Conservation (phyloP, 441 rosid genomes). For the Capsella rubella region DNA sequence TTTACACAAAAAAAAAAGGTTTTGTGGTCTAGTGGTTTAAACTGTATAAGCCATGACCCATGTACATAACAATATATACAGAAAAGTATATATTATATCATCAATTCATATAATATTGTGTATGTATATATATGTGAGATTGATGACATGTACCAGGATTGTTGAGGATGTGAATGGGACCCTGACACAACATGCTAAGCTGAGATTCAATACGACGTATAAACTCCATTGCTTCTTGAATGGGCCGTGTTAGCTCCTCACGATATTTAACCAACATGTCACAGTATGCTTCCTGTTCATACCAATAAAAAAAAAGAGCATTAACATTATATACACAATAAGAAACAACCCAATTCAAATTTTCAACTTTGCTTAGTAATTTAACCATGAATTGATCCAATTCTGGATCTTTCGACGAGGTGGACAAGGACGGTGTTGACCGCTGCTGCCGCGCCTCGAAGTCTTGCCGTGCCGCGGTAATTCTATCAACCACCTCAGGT, state of each 20-base stretch:
- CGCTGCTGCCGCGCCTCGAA: constrained; percentile 70
- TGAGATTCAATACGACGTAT: constrained; percentile 96
- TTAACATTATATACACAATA: background rate
- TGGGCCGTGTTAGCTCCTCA: constrained; percentile 87
- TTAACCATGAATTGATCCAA: constrained; percentile 97
- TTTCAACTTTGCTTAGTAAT: constrained; percentile 2
- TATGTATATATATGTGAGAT: background rate
- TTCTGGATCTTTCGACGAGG: constrained; percentile 77
- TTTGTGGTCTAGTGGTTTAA: too few species aligned
- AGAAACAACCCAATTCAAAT: background rate
- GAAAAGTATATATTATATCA: too few species aligned
- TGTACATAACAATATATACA: too few species aligned
- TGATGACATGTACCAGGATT: constrained; percentile 59
- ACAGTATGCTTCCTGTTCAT: constrained; percentile 85
- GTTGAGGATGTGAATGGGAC: constrained; percentile 75
- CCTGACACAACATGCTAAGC: constrained; percentile 76
- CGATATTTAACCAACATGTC: constrained; percentile 94
- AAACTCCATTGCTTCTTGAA: constrained; percentile 98
- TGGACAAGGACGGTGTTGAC: constrained; percentile 57
- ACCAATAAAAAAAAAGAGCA: background rate
- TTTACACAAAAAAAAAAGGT: too few species aligned
- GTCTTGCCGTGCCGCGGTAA: constrained; percentile 75
- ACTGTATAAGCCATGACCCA: too few species aligned
- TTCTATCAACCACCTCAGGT: constrained; percentile 76
- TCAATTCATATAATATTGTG: too few species aligned